Percentiles rank a stretch among this genome's conserved stretches.
These are phyloP conservation scores for Lineolata rhizophorae DNA, from an alignment of 495 filamentous ascomycete species.

Conservation along the genomic window DNA sequence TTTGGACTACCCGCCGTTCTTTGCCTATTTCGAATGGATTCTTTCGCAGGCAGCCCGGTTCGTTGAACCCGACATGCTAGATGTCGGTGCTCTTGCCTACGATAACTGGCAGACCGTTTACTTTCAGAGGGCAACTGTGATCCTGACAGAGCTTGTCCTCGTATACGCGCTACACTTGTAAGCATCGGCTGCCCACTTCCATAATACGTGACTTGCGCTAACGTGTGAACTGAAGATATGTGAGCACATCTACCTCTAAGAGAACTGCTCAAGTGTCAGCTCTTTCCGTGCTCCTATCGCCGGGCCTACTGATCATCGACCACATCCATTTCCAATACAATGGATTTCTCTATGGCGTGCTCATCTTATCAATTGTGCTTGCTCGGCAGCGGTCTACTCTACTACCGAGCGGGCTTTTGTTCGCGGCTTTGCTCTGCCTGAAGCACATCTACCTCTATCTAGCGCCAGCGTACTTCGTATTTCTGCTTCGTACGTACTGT, in stretches of 20 bases:
- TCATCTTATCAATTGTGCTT: conserved; percentile 66
- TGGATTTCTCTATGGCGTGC: conserved; percentile 78
- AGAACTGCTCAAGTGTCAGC: conserved; percentile 72
- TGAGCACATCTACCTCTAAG: conserved; percentile 48
- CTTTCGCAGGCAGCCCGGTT: conserved; percentile 62
- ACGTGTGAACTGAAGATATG: conserved; percentile 29
- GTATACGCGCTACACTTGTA: conserved; percentile 68
- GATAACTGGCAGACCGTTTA: conserved; percentile 82
- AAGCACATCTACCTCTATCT: conserved; percentile 98
- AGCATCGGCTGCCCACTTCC: conserved; percentile 1
- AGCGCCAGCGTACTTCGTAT: conserved; percentile 90
- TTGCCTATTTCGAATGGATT: conserved; percentile 89
- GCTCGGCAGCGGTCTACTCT: conserved; percentile 57
- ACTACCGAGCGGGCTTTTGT: conserved; percentile 56
- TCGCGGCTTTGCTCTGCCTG: conserved; percentile 69
- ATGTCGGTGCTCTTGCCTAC: conserved; percentile 59
- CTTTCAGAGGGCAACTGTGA: conserved; percentile 77
- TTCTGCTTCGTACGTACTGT: conserved; percentile 69
- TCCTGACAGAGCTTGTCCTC: conserved; percentile 65
- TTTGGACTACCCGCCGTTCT: conserved; percentile 94
- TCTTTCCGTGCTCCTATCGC: conserved; percentile 74
- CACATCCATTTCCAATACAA: conserved; percentile 99
- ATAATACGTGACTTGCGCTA: conserved; percentile 2
- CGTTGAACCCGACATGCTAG: conserved; percentile 61
- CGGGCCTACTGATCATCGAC: conserved; percentile 88